phyloP scores from a whole-genome alignment of 495 filamentous ascomycete species.

The Umbilicaria muhlenbergii region DNA sequence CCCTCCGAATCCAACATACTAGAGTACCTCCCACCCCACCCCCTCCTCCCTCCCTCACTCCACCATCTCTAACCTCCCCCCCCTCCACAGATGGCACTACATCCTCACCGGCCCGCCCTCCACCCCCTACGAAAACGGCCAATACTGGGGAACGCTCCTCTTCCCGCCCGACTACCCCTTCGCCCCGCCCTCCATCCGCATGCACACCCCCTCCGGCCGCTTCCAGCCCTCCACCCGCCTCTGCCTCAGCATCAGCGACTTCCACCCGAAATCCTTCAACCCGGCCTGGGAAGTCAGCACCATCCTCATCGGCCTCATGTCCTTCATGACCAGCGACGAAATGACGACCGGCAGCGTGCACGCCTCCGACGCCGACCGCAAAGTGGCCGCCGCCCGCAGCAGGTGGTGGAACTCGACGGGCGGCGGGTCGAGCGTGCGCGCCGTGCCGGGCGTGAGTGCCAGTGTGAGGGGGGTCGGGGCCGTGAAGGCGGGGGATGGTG shows the following conservation, averaged over 20 bases:
- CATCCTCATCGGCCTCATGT: constrained; percentile 84
- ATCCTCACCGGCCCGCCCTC: constrained; percentile 90
- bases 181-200: constrained; percentile 90
- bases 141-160: constrained; percentile 95
- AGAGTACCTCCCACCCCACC: constrained; percentile 39
- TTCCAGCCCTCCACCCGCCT: constrained; percentile 87
- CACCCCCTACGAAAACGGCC: constrained; percentile 85
- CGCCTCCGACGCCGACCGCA: constrained; percentile 62
- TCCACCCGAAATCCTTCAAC: constrained; percentile 95
- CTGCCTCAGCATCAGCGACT: constrained; percentile 90
- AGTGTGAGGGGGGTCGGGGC: constrained; percentile 44
- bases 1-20: constrained; percentile 91
- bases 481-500: constrained; percentile 75
- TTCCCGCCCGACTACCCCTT: constrained; percentile 97
- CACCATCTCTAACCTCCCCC: neutral
- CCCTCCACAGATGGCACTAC: constrained; percentile 98
- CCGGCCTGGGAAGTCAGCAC: constrained; percentile 98
- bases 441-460: constrained; percentile 27
- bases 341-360: constrained; percentile 95
- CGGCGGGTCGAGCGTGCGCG: constrained; percentile 57
- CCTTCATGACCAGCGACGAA: constrained; percentile 97
- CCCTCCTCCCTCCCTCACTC: constrained; percentile 2
- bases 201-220: constrained; percentile 93
- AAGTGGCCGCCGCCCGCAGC: constrained; percentile 58
- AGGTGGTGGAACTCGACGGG: constrained; percentile 97